These are phyloP conservation scores for Boletus sensibilis DNA, from an alignment of 768 basidiomycete species.

Conservation along the genomic window DNA sequence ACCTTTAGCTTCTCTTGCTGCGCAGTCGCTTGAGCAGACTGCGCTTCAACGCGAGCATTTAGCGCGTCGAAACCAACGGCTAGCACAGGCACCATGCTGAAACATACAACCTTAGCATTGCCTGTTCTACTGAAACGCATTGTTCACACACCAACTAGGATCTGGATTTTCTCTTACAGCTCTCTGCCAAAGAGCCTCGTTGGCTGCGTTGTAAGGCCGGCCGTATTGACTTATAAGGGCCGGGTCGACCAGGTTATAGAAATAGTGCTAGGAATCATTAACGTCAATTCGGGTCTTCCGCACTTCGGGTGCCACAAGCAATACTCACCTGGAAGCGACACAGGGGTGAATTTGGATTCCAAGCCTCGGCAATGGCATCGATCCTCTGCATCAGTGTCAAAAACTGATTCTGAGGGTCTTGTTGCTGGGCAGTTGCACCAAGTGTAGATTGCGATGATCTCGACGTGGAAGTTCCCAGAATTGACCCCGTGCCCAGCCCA, in stretches of 20 bases:
- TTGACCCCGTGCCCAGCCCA: conserved; percentile 20
- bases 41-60: conserved; percentile 74
- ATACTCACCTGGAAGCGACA: conserved; percentile 75
- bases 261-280: conserved; percentile 55
- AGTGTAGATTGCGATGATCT: conserved; percentile 37
- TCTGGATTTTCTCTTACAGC: conserved; percentile 82
- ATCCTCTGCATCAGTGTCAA: conserved; percentile 54
- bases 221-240: conserved; percentile 62
- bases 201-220: conserved; percentile 68
- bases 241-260: conserved; percentile 83
- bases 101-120: conserved; percentile 4
- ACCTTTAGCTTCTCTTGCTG: conserved; percentile 70
- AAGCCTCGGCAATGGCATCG: conserved; percentile 63
- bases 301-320: not conserved
- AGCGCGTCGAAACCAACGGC: conserved; percentile 83
- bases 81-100: conserved; percentile 74
- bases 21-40: conserved; percentile 59
- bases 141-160: conserved; percentile 55
- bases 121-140: not conserved
- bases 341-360: conserved; percentile 64
- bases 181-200: conserved; percentile 75
- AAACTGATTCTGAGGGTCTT: conserved; percentile 63
- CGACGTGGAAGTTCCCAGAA: conserved; percentile 31
- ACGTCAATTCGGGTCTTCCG: not conserved
- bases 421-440: conserved; percentile 43